Evolutionary conservation across 2,329 filamentous ascomycete species (phyloP).

Genomic region (Fusarium proliferatum): DNA sequence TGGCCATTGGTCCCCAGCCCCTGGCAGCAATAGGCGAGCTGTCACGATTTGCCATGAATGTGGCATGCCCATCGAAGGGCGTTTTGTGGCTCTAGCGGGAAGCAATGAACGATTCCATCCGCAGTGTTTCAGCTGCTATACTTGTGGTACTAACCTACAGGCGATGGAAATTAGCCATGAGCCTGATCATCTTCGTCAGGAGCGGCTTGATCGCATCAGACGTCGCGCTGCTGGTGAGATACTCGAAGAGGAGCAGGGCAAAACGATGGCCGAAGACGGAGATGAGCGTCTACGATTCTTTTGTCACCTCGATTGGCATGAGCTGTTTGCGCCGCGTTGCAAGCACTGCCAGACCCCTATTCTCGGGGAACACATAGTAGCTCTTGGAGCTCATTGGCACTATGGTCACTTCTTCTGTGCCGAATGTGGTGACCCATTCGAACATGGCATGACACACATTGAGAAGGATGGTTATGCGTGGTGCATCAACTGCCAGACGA

Average conservation of each 20-base stretch:
- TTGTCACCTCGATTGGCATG: slow-evolving; percentile 99
- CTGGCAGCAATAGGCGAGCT: slow-evolving; percentile 58
- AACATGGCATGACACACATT: slow-evolving; percentile 74
- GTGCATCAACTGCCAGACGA: slow-evolving; percentile 94
- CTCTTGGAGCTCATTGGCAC: slow-evolving; percentile 96
- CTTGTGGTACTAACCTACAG: slow-evolving; percentile 88
- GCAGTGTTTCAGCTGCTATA: slow-evolving; percentile 89
- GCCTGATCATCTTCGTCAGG: slow-evolving; percentile 76
- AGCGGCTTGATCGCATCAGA: slow-evolving; percentile 78
- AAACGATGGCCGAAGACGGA: slow-evolving; percentile 76
- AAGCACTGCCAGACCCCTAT: slow-evolving; percentile 98
- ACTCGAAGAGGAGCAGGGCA: slow-evolving; percentile 70
- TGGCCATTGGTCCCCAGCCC: slow-evolving; percentile 70
- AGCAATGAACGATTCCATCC: slow-evolving; percentile 84
- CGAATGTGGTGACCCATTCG: slow-evolving; percentile 97
- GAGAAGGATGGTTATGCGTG: slow-evolving; percentile 98
- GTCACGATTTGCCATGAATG: slow-evolving; percentile 88
- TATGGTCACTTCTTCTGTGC: slow-evolving; percentile 99
- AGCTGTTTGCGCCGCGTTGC: slow-evolving; percentile 90
- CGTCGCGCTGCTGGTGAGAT: slow-evolving; percentile 68
- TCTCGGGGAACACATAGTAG: slow-evolving; percentile 92
- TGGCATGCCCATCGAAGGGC: slow-evolving; percentile 84
- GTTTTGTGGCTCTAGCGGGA: slow-evolving; percentile 86
- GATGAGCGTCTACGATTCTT: slow-evolving; percentile 85
- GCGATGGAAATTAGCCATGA: slow-evolving; percentile 97